phyloP scores from a whole-genome alignment of 2,329 filamentous ascomycete species.

The Aschersonia sp. region DNA sequence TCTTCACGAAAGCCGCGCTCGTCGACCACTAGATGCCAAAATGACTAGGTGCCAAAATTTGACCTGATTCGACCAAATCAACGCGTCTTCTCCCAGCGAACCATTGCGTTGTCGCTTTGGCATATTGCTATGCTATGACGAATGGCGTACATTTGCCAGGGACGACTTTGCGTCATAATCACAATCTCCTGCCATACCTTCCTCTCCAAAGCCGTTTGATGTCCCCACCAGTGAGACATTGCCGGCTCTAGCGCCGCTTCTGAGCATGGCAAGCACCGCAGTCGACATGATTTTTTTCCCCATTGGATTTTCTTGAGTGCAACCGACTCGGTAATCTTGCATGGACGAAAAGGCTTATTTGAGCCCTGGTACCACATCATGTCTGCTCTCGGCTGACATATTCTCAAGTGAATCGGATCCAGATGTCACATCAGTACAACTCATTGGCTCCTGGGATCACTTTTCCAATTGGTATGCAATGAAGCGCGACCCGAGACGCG shows the following conservation, averaged over 20 bases:
- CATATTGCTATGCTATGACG: background rate
- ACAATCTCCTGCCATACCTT: background rate
- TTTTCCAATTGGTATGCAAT: constrained; percentile 68
- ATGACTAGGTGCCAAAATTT: background rate
- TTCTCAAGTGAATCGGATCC: constrained; percentile 39
- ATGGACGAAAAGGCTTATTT: too few relatives aligned
- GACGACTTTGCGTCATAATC: background rate
- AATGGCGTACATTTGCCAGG: background rate
- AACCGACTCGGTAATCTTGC: too few relatives aligned
- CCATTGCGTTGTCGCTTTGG: background rate
- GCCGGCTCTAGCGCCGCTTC: background rate
- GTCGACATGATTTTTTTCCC: background rate
- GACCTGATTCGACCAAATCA: background rate
- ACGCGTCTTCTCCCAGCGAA: background rate
- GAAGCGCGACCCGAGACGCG: constrained; percentile 64
- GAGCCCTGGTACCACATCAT: background rate
- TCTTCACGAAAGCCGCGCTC: too few relatives aligned
- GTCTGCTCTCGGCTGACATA: constrained; percentile 6
- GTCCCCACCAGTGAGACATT: background rate
- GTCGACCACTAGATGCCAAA: too few relatives aligned
- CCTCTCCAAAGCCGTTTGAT: background rate
- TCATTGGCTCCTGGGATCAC: constrained; percentile 93
- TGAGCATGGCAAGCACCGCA: background rate
- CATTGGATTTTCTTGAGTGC: background rate
- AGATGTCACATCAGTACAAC: constrained; percentile 54